These are phyloP conservation scores for Hordeum pubiflorum DNA, from an alignment of 202 grass and related monocot genomes.

Conservation along the genomic window DNA sequence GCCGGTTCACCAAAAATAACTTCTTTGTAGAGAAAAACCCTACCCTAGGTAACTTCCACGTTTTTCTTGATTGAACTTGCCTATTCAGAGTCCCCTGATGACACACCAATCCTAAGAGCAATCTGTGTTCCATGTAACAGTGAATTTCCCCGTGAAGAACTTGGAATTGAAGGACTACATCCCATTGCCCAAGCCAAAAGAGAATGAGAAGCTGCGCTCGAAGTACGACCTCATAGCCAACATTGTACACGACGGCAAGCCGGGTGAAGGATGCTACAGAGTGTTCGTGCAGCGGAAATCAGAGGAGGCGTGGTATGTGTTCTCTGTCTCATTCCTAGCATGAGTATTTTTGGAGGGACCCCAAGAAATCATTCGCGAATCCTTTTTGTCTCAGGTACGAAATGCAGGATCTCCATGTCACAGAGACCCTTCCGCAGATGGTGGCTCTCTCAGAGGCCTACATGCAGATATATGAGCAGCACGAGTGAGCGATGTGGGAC, in stretches of 20 bases:
- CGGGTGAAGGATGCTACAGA: slow-evolving; percentile 86
- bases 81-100: not conserved
- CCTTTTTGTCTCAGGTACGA: slow-evolving; percentile 65
- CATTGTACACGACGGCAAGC: slow-evolving; percentile 95
- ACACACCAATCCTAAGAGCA: not conserved
- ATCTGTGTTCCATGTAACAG: slow-evolving; percentile 25
- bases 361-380: not conserved
- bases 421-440: slow-evolving; percentile 96
- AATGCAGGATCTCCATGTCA: slow-evolving; percentile 99
- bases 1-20: slow-evolving; percentile 89
- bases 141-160: slow-evolving; percentile 97
- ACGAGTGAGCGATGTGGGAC: slow-evolving; percentile 26
- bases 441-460: slow-evolving; percentile 89
- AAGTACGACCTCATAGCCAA: slow-evolving; percentile 97
- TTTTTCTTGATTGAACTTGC: not conserved
- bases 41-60: slow-evolving; percentile 55
- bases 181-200: slow-evolving; percentile 72
- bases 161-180: slow-evolving; percentile 96
- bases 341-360: not conserved
- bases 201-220: slow-evolving; percentile 55
- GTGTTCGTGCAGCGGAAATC: slow-evolving; percentile 93
- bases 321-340: not conserved
- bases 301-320: slow-evolving; percentile 75
- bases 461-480: slow-evolving; percentile 99
- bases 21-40: slow-evolving; percentile 94